Base-by-base conservation (phyloP, 768 basidiomycete genomes). In the Tricholoma bakamatsutake region DNA sequence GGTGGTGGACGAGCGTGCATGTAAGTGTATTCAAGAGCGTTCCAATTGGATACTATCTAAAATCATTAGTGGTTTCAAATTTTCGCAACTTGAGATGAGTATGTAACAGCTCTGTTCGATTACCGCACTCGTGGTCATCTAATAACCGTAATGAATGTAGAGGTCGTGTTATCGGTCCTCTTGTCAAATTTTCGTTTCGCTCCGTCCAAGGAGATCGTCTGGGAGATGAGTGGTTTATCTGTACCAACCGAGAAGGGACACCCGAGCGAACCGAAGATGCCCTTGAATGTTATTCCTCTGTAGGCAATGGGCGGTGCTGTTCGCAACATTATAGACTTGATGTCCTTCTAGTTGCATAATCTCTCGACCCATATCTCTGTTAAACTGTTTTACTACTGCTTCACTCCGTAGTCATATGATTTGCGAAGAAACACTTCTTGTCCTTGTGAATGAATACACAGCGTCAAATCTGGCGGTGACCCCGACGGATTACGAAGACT, bases 21-120 rank as follows among this genome's bases (percentile, higher is more conserved):
- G 68, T 72, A 37, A 52, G 70, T 56, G n/a, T 39, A 15, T 15
- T 10, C 12, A n/a, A n/a, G 4, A 9, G 8, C 4, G 7, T 27
- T 39, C 18, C 27, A 4, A 50, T 45, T 54, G 18, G 7, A 51
- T 11, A 6, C 21, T 34, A 1, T 11, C 2, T 5, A 17, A 21
- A 37, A 51, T 48, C 46, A 40, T 7, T 57, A 74, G 71, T 21
- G 76, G 75, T 45, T 76, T 76, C 67, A 75, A 76, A 55, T 76
- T 75, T 61, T 70, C 75, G 1, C 70, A 74, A 56, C 61, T 78
- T 12, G 75, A 75, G 57, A 76, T 75, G 67, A 77, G 76, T 75
- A 53, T 27, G 72, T 70, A 7, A 9, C 8, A 10, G 40, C 12
- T 47, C 15, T n/a, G 30, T 30, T 28, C 12, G 0, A 5, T 30